These are phyloP conservation scores for Sugiyamaella grinbergsii DNA, from an alignment of 1,139 yeast species.

Conservation along the genomic window DNA sequence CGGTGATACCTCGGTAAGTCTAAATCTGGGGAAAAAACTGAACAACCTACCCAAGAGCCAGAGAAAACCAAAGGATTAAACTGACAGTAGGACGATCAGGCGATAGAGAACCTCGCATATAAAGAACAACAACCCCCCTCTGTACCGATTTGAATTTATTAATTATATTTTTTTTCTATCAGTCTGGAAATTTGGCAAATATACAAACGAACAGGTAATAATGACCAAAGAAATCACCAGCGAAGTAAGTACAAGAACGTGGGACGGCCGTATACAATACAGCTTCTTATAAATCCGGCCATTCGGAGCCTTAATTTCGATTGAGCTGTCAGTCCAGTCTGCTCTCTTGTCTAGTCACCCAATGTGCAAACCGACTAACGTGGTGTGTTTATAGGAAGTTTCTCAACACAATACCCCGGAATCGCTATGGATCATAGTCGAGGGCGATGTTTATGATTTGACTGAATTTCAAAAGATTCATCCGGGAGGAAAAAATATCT, in stretches of 20 bases:
- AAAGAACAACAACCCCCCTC: conserved; percentile 1
- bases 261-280: no score
- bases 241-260: conserved; percentile 7
- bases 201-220: not conserved
- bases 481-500: conserved; percentile 84
- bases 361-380: not conserved
- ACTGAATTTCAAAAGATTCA: conserved; percentile 85
- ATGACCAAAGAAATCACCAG: conserved; percentile 16
- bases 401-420: conserved; percentile 74
- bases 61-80: not conserved
- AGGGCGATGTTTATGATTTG: conserved; percentile 85
- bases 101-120: not conserved
- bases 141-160: not conserved
- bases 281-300: no score
- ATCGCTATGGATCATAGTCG: conserved; percentile 85
- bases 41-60: not conserved
- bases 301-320: no score
- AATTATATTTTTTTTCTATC: not conserved
- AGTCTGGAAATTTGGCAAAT: not conserved
- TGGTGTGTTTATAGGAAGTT: conserved; percentile 52
- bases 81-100: conserved; percentile 4
- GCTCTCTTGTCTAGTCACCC: not conserved
- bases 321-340: no score
- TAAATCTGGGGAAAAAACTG: conserved; percentile 13
- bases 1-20: conserved; percentile 10